A percentile compares a stretch with the other conserved stretches of the same genome.
These are phyloP conservation scores for Fomes fomentarius DNA, from an alignment of 1,284 basidiomycete species.

Conservation along the genomic window DNA sequence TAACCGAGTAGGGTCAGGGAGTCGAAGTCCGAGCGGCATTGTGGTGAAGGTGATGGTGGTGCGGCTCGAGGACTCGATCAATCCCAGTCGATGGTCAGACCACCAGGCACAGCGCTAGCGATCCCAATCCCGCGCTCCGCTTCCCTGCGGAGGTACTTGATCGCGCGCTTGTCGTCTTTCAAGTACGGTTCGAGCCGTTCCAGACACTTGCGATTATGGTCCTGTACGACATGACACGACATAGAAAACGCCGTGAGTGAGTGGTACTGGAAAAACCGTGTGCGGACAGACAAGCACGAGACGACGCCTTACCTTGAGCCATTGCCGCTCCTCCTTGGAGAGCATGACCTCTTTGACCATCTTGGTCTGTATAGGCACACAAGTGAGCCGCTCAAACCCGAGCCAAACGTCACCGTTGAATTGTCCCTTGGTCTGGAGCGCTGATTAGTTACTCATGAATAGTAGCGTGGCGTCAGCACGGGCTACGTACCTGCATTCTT, in stretches of 20 bases:
- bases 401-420: slow-evolving; percentile 81
- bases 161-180: slow-evolving; percentile 78
- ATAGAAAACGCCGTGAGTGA: no score
- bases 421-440: slow-evolving; percentile 62
- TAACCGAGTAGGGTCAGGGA: no score
- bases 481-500: slow-evolving; percentile 56
- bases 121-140: slow-evolving; percentile 71
- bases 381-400: slow-evolving; percentile 87
- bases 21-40: background rate
- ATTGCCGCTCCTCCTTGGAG: slow-evolving; percentile 83
- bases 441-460: no score
- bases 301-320: slow-evolving; percentile 79
- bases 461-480: no score
- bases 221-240: slow-evolving; percentile 41
- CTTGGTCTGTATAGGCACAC: slow-evolving; percentile 91
- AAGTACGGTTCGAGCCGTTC: slow-evolving; percentile 75
- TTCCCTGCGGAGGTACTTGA: slow-evolving; percentile 83
- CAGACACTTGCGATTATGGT: slow-evolving; percentile 83
- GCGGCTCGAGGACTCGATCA: slow-evolving; percentile 32
- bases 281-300: no score
- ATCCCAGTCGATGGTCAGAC: slow-evolving; percentile 78
- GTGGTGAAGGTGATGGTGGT: background rate
- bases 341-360: slow-evolving; percentile 89
- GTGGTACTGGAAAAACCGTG: no score
- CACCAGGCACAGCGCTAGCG: slow-evolving; percentile 58